Evolutionary conservation across 2,329 filamentous ascomycete species (phyloP).

Genomic region (Scopulariopsis brevicaulis): DNA sequence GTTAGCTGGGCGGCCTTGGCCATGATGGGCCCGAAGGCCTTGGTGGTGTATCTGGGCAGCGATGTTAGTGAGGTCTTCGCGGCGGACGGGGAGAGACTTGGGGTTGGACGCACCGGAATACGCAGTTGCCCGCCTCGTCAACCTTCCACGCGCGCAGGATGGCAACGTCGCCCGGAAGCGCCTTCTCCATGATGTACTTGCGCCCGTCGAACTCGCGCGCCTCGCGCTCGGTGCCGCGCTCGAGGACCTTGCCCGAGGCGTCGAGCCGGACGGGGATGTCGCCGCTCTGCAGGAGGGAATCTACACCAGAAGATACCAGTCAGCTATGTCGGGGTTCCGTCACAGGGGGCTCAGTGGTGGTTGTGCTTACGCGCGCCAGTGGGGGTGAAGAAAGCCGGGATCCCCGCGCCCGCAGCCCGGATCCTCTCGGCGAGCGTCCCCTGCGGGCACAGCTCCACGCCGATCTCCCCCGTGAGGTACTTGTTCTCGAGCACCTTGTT

Average conservation of each 20-base stretch:
- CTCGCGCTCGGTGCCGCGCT: conserved; percentile 56
- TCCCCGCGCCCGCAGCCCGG: conserved; percentile 62
- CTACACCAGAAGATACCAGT: conserved; percentile 15
- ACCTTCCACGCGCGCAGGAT: conserved; percentile 68
- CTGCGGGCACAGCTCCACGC: conserved; percentile 66
- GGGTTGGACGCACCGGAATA: conserved; percentile 43
- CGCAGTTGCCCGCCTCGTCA: conserved; percentile 66
- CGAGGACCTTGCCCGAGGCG: conserved; percentile 45
- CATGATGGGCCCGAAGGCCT: conserved; percentile 66
- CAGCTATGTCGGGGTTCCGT: conserved; percentile 5
- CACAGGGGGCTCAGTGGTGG: neutral
- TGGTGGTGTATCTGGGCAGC: conserved; percentile 48
- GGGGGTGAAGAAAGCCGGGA: conserved; percentile 72
- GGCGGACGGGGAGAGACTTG: conserved; percentile 5
- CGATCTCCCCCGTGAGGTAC: conserved; percentile 63
- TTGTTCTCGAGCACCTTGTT: conserved; percentile 68
- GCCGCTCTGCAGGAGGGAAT: conserved; percentile 56
- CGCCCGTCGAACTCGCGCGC: conserved; percentile 62
- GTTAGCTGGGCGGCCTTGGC: conserved; percentile 68
- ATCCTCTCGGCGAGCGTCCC: conserved; percentile 64
- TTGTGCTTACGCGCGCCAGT: conserved; percentile 50
- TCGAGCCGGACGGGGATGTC: conserved; percentile 55
- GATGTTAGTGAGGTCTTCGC: conserved; percentile 12
- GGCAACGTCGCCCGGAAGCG: conserved; percentile 64
- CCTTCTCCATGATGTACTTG: conserved; percentile 66